Evolutionary conservation across 169 alveolate genomes (phyloP).

Genomic region (Plasmodium chabaudi): DNA sequence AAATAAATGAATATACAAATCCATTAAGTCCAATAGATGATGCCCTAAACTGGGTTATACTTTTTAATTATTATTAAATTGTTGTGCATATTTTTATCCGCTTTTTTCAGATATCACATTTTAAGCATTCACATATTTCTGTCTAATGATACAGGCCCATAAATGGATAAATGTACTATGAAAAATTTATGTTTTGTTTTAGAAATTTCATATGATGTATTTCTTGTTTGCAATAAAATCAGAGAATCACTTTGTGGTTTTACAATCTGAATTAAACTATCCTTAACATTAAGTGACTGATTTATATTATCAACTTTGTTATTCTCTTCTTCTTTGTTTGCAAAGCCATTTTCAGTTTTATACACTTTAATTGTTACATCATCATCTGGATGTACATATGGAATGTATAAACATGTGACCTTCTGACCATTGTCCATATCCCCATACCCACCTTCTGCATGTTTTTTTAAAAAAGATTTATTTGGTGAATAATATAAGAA

Average conservation of each 20-base stretch:
- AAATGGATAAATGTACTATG: conserved; percentile 34
- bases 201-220: conserved; percentile 57
- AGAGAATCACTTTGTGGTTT: conserved; percentile 74
- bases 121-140: conserved; percentile 17
- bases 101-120: neutral
- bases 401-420: conserved; percentile 60
- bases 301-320: neutral
- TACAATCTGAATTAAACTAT: conserved; percentile 28
- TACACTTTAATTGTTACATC: conserved; percentile 51
- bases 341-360: conserved; percentile 13
- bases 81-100: no score
- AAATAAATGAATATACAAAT: no score
- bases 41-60: no score
- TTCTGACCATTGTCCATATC: conserved; percentile 59
- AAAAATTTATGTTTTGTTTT: conserved; percentile 63
- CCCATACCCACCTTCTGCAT: conserved; percentile 73
- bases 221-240: conserved; percentile 76
- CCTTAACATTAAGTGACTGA: neutral
- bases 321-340: neutral
- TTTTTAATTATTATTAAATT: no score
- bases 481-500: conserved; percentile 68
- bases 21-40: no score
- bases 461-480: conserved; percentile 74
- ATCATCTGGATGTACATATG: conserved; percentile 31
- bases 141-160: conserved; percentile 70